phyloP scores from a whole-genome alignment of 805 yeast species.

The Priceomyces melissophilus region DNA sequence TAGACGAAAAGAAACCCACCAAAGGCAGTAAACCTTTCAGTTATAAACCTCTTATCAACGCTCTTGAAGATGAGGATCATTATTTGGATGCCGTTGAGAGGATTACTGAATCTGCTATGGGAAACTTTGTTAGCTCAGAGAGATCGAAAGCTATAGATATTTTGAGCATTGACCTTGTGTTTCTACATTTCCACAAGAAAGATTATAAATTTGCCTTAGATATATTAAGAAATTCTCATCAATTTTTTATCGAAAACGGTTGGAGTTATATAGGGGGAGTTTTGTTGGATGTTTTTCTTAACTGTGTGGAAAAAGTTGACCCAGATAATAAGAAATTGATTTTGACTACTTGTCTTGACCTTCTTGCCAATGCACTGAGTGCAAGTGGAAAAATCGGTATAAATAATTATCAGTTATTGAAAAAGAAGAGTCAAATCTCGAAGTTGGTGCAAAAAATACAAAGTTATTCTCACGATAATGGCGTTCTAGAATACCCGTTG shows the following conservation, averaged over 20 bases:
- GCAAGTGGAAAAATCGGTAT: constrained; percentile 17
- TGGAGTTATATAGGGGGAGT: constrained; percentile 72
- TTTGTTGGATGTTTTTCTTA: constrained; percentile 63
- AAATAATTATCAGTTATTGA: constrained; percentile 24
- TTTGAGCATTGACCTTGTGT: constrained; percentile 75
- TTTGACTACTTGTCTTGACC: constrained; percentile 37
- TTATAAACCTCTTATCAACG: constrained; percentile 13
- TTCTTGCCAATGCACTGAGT: constrained; percentile 30
- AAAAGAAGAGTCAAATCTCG: constrained; percentile 13
- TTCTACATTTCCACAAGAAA: constrained; percentile 56
- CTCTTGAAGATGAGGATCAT: constrained; percentile 13
- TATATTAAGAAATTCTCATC: constrained; percentile 65
- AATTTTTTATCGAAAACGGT: constrained; percentile 61
- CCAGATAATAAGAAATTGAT: constrained; percentile 24
- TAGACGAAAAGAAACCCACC: constrained; percentile 8
- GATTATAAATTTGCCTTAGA: constrained; percentile 59
- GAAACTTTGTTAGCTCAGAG: constrained; percentile 47
- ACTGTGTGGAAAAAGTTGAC: constrained; percentile 53
- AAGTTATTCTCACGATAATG: constrained; percentile 13
- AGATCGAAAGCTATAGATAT: constrained; percentile 68
- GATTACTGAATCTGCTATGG: constrained; percentile 55
- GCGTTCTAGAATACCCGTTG: constrained; percentile 26
- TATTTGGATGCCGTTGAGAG: constrained; percentile 37
- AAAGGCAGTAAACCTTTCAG: constrained; percentile 5
- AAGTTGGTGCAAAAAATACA: constrained; percentile 16